Conservation (phyloP, 2,329 filamentous ascomycete genomes). For the Zopfia rhizophila region DNA sequence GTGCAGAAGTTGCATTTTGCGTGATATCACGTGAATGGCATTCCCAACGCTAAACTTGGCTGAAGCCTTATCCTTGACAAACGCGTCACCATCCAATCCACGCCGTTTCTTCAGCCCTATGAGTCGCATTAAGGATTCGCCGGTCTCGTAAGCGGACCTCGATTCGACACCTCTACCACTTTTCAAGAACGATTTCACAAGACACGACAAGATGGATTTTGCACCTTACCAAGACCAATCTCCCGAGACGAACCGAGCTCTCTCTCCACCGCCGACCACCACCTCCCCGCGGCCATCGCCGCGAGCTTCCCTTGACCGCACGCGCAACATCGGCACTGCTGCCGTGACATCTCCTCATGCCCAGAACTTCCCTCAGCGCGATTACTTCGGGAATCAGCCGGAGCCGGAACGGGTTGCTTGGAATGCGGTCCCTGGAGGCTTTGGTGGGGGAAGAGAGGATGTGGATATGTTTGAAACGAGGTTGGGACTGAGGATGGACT, state of each 20-base stretch:
- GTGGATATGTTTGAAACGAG: conserved; percentile 87
- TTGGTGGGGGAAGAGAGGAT: conserved; percentile 66
- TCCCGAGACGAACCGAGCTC: conserved; percentile 82
- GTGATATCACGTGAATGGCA: no score
- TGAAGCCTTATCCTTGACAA: no score
- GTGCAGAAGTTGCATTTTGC: no score
- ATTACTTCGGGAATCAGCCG: conserved; percentile 45
- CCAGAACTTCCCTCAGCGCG: conserved; percentile 51
- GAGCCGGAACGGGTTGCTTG: conserved; percentile 42
- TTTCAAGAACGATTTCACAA: no score
- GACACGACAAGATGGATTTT: conserved; percentile 67
- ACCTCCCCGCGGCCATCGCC: conserved; percentile 63
- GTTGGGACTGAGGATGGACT: conserved; percentile 84
- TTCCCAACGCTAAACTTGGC: no score
- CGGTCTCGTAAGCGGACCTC: not conserved
- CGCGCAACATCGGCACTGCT: conserved; percentile 40
- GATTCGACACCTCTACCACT: no score
- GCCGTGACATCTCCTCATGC: conserved; percentile 45
- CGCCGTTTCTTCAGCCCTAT: conserved; percentile 20
- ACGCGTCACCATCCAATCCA: conserved; percentile 17
- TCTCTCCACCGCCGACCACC: conserved; percentile 68
- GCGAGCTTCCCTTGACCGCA: conserved; percentile 49
- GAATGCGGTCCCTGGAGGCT: conserved; percentile 32
- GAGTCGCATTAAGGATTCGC: conserved; percentile 4
- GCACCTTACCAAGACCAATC: conserved; percentile 95